Conservation (phyloP, 192 early-diverging fungal species). For the Backusella westeae region DNA sequence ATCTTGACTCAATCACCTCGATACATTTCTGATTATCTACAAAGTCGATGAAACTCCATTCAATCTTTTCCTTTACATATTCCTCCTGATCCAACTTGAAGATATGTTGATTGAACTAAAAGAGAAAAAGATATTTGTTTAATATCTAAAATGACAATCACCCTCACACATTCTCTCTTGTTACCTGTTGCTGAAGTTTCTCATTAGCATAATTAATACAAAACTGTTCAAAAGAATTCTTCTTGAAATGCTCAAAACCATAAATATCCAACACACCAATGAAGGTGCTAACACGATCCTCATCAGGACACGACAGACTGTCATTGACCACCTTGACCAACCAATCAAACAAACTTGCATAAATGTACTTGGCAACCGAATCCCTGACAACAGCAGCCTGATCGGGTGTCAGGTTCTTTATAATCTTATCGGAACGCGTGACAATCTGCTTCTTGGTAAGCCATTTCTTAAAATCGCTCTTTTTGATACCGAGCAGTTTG, state of each 20-base stretch:
- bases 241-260: conserved; percentile 99
- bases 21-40: conserved; percentile 99
- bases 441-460: conserved; percentile 93
- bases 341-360: conserved; percentile 96
- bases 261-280: conserved; percentile 99
- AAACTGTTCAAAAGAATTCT: conserved; percentile 99
- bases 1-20: conserved; percentile 93
- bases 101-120: conserved; percentile 91
- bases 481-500: conserved; percentile 77
- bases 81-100: conserved; percentile 99
- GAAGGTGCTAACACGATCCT: conserved; percentile 53
- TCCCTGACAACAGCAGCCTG: conserved; percentile 84
- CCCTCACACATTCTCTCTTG: too few species aligned
- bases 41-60: conserved; percentile 99
- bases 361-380: conserved; percentile 97
- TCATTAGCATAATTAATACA: conserved; percentile 98
- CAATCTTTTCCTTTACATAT: conserved; percentile 93
- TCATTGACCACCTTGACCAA: conserved; percentile 89
- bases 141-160: not conserved
- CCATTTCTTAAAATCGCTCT: conserved; percentile 90
- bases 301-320: conserved; percentile 64
- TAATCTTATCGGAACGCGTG: conserved; percentile 91
- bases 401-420: conserved; percentile 68
- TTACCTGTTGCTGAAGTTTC: conserved; percentile 88
- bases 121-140: not conserved